Evolutionary conservation across 2,329 filamentous ascomycete species (phyloP).

Genomic region (Botrytis galanthina): DNA sequence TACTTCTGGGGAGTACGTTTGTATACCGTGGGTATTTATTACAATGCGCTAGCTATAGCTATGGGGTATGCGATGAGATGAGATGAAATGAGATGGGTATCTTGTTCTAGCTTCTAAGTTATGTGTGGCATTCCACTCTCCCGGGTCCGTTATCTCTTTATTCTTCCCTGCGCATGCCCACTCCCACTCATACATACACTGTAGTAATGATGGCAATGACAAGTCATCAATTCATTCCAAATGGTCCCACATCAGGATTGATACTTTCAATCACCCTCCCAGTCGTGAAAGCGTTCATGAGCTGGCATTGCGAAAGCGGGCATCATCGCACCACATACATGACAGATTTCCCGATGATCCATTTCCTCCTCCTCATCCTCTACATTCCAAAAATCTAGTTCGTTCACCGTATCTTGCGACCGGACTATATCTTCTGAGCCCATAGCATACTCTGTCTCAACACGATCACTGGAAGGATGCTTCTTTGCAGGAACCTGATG

Average conservation of each 20-base stretch:
- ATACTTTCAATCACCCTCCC: slow-evolving; percentile 26
- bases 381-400: slow-evolving; percentile 25
- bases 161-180: background rate
- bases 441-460: background rate
- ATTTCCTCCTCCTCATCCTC: slow-evolving; percentile 33
- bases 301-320: slow-evolving; percentile 50
- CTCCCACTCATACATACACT: background rate
- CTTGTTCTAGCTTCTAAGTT: background rate
- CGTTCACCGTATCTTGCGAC: slow-evolving; percentile 31
- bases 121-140: background rate
- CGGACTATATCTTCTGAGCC: slow-evolving; percentile 35
- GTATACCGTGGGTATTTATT: background rate
- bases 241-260: background rate
- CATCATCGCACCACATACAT: slow-evolving; percentile 45
- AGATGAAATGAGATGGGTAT: background rate
- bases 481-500: background rate
- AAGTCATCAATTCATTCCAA: background rate
- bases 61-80: background rate
- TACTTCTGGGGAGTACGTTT: background rate
- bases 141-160: background rate
- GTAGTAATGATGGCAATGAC: background rate
- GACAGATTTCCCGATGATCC: slow-evolving; percentile 40
- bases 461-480: background rate
- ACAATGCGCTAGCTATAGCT: background rate
- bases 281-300: slow-evolving; percentile 47